phyloP scores from a whole-genome alignment of 2,329 filamentous ascomycete genomes.

The Sclerotinia glacialis region DNA sequence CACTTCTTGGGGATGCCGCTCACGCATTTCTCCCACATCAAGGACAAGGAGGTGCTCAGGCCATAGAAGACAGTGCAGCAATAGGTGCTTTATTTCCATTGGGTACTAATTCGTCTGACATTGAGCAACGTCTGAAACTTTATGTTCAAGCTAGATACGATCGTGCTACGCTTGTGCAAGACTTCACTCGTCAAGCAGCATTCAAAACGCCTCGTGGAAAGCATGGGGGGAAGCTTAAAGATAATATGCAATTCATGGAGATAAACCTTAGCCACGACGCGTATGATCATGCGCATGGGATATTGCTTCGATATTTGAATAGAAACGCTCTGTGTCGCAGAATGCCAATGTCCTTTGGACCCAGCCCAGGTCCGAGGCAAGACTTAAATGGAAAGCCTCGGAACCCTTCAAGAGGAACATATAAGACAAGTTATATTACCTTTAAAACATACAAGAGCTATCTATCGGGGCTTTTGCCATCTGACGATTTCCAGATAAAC shows the following conservation, averaged over 20 bases:
- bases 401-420: conserved; percentile 2
- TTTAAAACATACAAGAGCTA: conserved; percentile 44
- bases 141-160: conserved; percentile 58
- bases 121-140: conserved; percentile 55
- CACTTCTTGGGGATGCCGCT: conserved; percentile 63
- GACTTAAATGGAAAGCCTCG: conserved; percentile 22
- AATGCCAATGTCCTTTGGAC: conserved; percentile 44
- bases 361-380: conserved; percentile 35
- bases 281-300: conserved; percentile 47
- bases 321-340: conserved; percentile 47
- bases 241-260: conserved; percentile 46
- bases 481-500: conserved; percentile 34
- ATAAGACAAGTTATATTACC: conserved; percentile 40
- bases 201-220: conserved; percentile 23
- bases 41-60: conserved; percentile 60
- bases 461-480: conserved; percentile 42
- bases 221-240: conserved; percentile 25
- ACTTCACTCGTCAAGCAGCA: conserved; percentile 49
- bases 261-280: conserved; percentile 52
- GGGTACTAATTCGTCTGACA: conserved; percentile 46
- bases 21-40: conserved; percentile 66
- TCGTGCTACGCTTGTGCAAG: conserved; percentile 57
- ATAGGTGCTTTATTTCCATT: conserved; percentile 54
- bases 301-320: conserved; percentile 42
- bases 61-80: conserved; percentile 65